Percentiles rank a stretch among this genome's conserved stretches.
These are phyloP conservation scores for Sicyos baderoa DNA, from an alignment of 306 rosid genomes.

Conservation along the genomic window DNA sequence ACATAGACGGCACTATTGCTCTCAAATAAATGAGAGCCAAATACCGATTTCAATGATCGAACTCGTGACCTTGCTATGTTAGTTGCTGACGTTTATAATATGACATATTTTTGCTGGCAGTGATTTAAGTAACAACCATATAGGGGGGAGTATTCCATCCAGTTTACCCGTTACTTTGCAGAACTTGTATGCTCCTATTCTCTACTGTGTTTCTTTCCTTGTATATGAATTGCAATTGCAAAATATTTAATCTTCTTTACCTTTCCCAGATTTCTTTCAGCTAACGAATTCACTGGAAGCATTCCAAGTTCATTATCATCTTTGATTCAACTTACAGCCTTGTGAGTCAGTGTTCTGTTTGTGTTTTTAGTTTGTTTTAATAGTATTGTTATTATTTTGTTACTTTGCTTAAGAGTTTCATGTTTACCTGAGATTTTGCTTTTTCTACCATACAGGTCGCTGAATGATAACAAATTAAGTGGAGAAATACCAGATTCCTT, in stretches of 20 bases:
- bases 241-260: slow-evolving; percentile 30
- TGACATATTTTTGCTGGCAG: slow-evolving; percentile 38
- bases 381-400: not conserved
- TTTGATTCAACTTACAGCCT: slow-evolving; percentile 49
- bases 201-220: slow-evolving; percentile 10
- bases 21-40: no score
- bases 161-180: slow-evolving; percentile 69
- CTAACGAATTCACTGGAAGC: slow-evolving; percentile 65
- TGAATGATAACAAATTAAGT: slow-evolving; percentile 54
- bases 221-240: slow-evolving; percentile 25
- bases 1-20: no score
- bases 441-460: slow-evolving; percentile 59
- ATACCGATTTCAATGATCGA: no score
- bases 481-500: slow-evolving; percentile 83
- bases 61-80: no score
- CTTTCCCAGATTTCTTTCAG: slow-evolving; percentile 83
- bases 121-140: slow-evolving; percentile 73
- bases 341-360: slow-evolving; percentile 36
- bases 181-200: slow-evolving; percentile 50
- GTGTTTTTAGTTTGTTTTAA: not conserved
- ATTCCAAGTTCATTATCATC: slow-evolving; percentile 63
- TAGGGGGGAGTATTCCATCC: slow-evolving; percentile 82
- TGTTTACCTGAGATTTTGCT: slow-evolving; percentile 21
- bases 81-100: slow-evolving; percentile 8
- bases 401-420: not conserved